Percentiles rank a stretch among this genome's conserved stretches.
phyloP scores from a whole-genome alignment of 2,329 filamentous ascomycete genomes.

The Verticillium dahliae region DNA sequence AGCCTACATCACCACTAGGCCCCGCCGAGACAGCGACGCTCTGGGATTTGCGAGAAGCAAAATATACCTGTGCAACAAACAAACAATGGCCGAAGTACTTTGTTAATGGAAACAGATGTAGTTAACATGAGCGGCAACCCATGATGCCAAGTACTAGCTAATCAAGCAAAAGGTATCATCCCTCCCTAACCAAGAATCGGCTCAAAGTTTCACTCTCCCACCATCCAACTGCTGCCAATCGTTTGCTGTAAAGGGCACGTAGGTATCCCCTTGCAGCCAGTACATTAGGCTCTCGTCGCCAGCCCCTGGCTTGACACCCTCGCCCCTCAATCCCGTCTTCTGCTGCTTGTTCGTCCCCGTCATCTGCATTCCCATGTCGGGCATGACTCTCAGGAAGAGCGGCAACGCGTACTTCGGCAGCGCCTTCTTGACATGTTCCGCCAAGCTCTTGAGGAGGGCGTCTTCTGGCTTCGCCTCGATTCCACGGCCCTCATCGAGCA shows the following conservation, averaged over 20 bases:
- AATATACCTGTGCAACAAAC: no score
- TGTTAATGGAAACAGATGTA: no score
- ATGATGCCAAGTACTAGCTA: not conserved
- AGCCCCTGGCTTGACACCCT: conserved; percentile 65
- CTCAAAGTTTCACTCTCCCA: conserved; percentile 64
- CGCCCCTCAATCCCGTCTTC: conserved; percentile 64
- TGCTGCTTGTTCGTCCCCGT: conserved; percentile 89
- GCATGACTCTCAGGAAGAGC: conserved; percentile 65
- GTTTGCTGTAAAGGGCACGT: conserved; percentile 57
- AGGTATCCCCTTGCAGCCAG: conserved; percentile 61
- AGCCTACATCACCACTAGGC: no score
- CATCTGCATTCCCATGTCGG: conserved; percentile 48
- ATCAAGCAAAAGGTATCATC: not conserved
- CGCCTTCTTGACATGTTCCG: conserved; percentile 45
- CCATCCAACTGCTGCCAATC: conserved; percentile 65
- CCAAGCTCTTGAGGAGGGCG: conserved; percentile 50
- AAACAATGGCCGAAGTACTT: no score
- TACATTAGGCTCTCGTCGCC: conserved; percentile 43
- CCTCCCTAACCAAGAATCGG: not conserved
- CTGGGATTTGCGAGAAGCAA: no score
- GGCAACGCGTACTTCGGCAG: conserved; percentile 73
- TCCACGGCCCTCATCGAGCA: conserved; percentile 38
- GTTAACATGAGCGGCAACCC: not conserved
- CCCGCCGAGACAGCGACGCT: no score
- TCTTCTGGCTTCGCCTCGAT: conserved; percentile 31